These are phyloP conservation scores for Hymenotorrendiella dingleyae DNA, from an alignment of 2,329 filamentous ascomycete species.

Conservation along the genomic window DNA sequence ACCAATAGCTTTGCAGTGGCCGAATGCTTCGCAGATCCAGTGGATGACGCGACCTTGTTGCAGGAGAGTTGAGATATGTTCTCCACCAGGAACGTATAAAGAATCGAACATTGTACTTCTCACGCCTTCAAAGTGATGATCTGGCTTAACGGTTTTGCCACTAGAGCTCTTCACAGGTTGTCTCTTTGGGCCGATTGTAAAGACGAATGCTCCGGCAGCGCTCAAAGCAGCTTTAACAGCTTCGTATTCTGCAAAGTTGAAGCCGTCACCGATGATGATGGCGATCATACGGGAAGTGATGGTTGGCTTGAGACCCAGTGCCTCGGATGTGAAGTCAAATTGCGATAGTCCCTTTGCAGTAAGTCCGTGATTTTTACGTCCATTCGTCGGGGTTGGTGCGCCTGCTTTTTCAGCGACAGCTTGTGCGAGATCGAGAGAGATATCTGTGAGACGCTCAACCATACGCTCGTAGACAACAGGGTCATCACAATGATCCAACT, in stretches of 20 bases:
- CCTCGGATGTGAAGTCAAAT: conserved; percentile 55
- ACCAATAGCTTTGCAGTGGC: conserved; percentile 73
- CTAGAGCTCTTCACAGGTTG: conserved; percentile 48
- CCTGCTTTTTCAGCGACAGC: conserved; percentile 66
- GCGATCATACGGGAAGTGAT: conserved; percentile 68
- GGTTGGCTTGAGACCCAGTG: conserved; percentile 44
- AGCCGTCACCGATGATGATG: conserved; percentile 73
- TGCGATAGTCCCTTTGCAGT: conserved; percentile 65
- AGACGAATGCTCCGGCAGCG: conserved; percentile 58
- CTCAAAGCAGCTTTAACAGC: conserved; percentile 59
- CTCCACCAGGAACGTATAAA: conserved; percentile 69
- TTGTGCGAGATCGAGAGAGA: conserved; percentile 65
- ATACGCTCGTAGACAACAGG: conserved; percentile 68
- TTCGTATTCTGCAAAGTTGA: conserved; percentile 59
- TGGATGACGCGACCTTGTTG: conserved; percentile 68
- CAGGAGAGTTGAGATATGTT: conserved; percentile 54
- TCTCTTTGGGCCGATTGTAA: conserved; percentile 66
- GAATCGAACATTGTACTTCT: conserved; percentile 78
- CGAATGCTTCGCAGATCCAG: conserved; percentile 76
- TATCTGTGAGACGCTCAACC: conserved; percentile 61
- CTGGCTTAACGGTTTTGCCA: conserved; percentile 52
- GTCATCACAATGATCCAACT: conserved; percentile 78
- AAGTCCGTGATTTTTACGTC: conserved; percentile 57
- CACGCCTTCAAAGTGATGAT: conserved; percentile 76
- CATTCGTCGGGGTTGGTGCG: conserved; percentile 49